A percentile compares a stretch with the other conserved stretches of the same genome.
These are phyloP conservation scores for Botrytis medusae DNA, from an alignment of 2,329 filamentous ascomycete species.

Conservation along the genomic window DNA sequence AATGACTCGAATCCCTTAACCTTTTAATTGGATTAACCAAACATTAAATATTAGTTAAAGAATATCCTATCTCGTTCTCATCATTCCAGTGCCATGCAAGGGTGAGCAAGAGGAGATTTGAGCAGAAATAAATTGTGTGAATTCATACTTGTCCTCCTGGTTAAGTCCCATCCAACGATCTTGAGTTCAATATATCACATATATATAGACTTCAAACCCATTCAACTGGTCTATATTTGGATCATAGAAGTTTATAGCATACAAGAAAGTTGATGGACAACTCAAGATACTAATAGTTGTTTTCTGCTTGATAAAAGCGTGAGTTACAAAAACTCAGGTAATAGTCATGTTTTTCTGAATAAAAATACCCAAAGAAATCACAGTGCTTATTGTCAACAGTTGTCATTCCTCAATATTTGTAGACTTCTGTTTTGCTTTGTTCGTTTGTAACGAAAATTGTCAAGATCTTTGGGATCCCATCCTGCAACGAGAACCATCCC, in stretches of 20 bases:
- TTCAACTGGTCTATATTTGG: neutral
- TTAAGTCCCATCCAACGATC: neutral
- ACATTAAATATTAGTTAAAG: rapidly evolving
- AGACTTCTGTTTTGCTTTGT: neutral
- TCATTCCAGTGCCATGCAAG: rapidly evolving
- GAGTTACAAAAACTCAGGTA: neutral
- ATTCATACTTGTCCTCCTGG: neutral
- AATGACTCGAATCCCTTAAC: neutral
- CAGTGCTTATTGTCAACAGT: neutral
- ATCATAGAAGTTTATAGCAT: too few species aligned
- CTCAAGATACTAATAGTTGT: neutral
- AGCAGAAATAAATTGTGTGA: neutral
- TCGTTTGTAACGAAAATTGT: neutral
- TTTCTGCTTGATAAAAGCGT: neutral
- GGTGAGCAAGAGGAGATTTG: neutral
- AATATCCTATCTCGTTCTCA: rapidly evolving
- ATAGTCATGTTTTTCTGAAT: neutral
- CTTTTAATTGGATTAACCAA: neutral
- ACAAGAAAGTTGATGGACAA: neutral
- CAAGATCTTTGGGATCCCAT: neutral
- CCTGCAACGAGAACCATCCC: neutral
- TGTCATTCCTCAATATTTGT: neutral
- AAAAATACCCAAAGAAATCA: neutral
- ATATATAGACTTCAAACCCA: neutral
- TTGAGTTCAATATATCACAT: neutral